These are phyloP conservation scores for Trichosanthes cucumerina DNA, from an alignment of 306 rosid genomes.

Conservation along the genomic window DNA sequence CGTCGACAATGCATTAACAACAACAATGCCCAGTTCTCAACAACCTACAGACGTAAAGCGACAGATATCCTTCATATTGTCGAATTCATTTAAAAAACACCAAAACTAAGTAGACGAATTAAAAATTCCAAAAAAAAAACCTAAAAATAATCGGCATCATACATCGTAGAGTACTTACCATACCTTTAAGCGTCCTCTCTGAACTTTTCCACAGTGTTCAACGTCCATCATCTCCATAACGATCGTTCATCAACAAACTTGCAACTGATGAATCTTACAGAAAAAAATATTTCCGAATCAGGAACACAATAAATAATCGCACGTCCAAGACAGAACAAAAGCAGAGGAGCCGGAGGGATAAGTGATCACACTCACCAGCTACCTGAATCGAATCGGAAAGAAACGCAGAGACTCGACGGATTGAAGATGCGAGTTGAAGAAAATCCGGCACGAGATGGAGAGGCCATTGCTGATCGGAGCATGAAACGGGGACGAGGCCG, in stretches of 20 bases:
- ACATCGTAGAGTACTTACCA: background rate
- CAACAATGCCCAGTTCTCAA: background rate
- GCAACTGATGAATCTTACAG: background rate
- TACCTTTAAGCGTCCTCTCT: conserved; percentile 63
- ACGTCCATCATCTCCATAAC: conserved; percentile 81
- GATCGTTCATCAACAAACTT: conserved; percentile 4
- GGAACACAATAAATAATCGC: too few relatives aligned
- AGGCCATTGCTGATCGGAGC: conserved; percentile 45
- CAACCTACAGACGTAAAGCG: background rate
- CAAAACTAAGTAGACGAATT: background rate
- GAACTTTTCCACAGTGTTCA: conserved; percentile 51
- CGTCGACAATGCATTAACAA: background rate
- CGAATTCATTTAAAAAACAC: background rate
- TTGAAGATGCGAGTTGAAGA: conserved; percentile 36
- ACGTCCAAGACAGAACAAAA: background rate
- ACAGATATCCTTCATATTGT: background rate
- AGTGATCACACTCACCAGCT: conserved; percentile 23
- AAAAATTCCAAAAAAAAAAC: background rate
- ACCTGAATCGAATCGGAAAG: background rate
- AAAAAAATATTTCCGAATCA: background rate
- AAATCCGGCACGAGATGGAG: conserved; percentile 19
- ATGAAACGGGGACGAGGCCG: conserved; percentile 27
- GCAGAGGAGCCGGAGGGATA: background rate
- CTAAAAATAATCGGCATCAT: background rate
- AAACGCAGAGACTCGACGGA: conserved; percentile 20